Base-by-base conservation (phyloP, 441 rosid genomes). In the Lagerstroemia fauriei region DNA sequence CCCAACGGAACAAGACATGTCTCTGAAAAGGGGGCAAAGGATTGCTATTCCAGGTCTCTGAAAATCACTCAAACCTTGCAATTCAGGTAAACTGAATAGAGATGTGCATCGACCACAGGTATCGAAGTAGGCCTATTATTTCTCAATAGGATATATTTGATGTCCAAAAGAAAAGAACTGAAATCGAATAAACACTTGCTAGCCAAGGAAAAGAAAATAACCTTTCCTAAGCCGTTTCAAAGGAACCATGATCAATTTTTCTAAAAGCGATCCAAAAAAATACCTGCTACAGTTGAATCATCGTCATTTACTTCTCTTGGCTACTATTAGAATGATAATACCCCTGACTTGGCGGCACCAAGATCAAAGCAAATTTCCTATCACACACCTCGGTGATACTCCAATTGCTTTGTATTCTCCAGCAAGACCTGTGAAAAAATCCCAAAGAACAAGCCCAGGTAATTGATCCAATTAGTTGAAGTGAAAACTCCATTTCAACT, bases 371-470 rank as follows among this genome's bases (percentile, higher is more conserved):
- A 27, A 27, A 8, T 12, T 65, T 8, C 46, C 22, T 14, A 61
- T 83, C 85, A 95, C 24, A 89, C 80, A 80, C 93, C 93, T 22
- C 92, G 90, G 34, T 91, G 90, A 84, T 79, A 90, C 88, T 93
- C 95, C 83, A 93, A 87, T 84, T 92, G 95, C 84, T 91, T 94
- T 81, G 95, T 92, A 86, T 92, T 93, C 87, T 92, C 97, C 44
- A 84, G 83, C 83, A 92, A 87, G 72, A 93, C 88, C 99, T 94
- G 89, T 84, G 78, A 75, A 77, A 44, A 34, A 76, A 85, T 77
- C 41, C 69, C 73, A 29, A 70, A 66, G 44, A 78, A 73, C 27
- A 59, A 65, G 41, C 29, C 0, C 0, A 69, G 46, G 46, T 7
- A n/a, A 46, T 27, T 47, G 50, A 9, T 38, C 34, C 46, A 59